Base-by-base conservation (phyloP, 192 early-diverging fungal species). In the Chytriomyces confervae region DNA sequence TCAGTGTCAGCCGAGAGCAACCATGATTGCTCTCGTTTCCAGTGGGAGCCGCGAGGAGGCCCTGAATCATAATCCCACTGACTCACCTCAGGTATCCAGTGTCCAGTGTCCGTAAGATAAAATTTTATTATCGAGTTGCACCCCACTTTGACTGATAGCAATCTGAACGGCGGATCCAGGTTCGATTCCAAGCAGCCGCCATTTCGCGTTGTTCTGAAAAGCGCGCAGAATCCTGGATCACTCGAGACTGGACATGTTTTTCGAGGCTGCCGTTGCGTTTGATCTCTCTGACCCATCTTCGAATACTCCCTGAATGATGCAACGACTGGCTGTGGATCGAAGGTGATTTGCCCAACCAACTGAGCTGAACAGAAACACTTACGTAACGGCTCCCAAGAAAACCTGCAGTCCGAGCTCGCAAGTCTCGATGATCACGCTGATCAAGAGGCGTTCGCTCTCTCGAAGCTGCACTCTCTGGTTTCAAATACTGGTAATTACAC, bases 171-270 rank as follows among this genome's bases (percentile, higher is more conserved):
- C 27, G 36, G 60, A 57, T 27, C 10, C 67, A 94, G 92, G 6
- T 91, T 98, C 69, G 96, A 97, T 77, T 94, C 93, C 27, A 95
- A 95, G 82, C 95, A 96, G 79, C 93, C 95, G 6, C 92, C 95
- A 5, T 97, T 91, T 79, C 93, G 96, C 23, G 93, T 98, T 45
- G 80, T 97, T 3, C 92, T 95, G 77, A 89, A 90, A 50, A 85
- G 90, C 57, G 84, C 87, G 7, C 70, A 85, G 7, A 77, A 82
- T 29, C 81, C 86, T 48, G 85, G 60, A 20, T 27, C n/a, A 43
- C 20, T 11, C 48, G 74, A 86, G n/a, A 81, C 81, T 43, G 90
- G 88, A n/a, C 87, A 96, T 47, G 88, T 95, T 10, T 27, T 18
- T 51, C 3, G 20, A 5, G 0, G 0, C 43, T 6, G 43, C 5